Evolutionary conservation across 768 basidiomycete species (phyloP), one percentile per base, ranked within the genome.

Genomic region (Daedalea quercina): DNA sequence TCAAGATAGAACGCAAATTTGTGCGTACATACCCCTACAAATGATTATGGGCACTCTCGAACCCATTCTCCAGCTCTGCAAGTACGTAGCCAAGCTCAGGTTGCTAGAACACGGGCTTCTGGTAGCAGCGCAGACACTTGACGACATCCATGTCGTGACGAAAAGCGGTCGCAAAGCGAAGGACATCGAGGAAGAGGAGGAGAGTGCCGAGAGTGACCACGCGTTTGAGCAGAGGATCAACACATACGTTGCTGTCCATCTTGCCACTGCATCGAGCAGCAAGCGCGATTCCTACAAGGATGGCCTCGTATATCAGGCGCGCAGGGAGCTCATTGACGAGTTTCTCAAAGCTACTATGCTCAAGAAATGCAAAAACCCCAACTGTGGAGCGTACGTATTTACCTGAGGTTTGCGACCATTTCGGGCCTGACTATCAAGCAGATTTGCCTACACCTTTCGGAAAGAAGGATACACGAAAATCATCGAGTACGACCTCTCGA

Each of bases 381-480:
- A 80, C 55, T 98, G 96, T 72, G 76, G 73, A 53, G 90, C 86
- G 93, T 94, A 65, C 70, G 52, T 57, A 37, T 47, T 26, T 6
- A 20, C 3, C 28, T 47, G 7, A 47, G 12, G 22, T 42, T 9
- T 19, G n/a, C 17, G n/a, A n/a, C n/a, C n/a, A 20, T 26, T 15
- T n/a, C n/a, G n/a, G 46, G n/a, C 44, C 11, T 34, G 35, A 55
- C 25, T 23, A 20, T 35, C 8, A 19, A 20, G 25, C n/a, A 33
- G 22, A 45, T 57, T 35, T 59, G 84, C 79, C 2, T 94, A 90
- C 65, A 91, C 93, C 0, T 92, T 89, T 70, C 86, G 94, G 50
- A 97, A 92, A 68, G 96, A 99, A 64, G 92, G 90, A 0, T 77
- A 89, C 67, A 91, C 88, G 47, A 98, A 97, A 71, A 79, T 99